A percentile compares a stretch with the other conserved stretches of the same genome.
Conservation (phyloP, 768 basidiomycete species). For the Lactarius hatsudake region DNA sequence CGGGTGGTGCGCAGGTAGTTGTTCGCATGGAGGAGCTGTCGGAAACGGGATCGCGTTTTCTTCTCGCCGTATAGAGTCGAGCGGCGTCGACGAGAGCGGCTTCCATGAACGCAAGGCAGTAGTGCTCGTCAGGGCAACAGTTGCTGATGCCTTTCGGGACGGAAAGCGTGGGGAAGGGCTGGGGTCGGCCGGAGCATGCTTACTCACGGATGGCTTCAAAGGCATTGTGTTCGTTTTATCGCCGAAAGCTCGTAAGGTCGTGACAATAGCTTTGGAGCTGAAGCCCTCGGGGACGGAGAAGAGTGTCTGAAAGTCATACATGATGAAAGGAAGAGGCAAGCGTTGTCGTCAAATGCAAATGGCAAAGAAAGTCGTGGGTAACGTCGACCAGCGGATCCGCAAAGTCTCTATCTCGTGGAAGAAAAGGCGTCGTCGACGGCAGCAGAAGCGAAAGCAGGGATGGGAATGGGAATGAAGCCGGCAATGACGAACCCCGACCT, state of each 20-base stretch:
- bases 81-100: background rate
- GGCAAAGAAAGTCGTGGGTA: slow-evolving; percentile 10
- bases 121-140: slow-evolving; percentile 24
- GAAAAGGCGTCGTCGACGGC: slow-evolving; percentile 9
- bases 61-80: slow-evolving; percentile 2
- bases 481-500: background rate
- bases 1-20: background rate
- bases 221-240: slow-evolving; percentile 20
- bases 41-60: slow-evolving; percentile 18
- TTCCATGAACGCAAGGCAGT: slow-evolving; percentile 20
- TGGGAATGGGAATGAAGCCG: background rate
- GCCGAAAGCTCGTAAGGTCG: slow-evolving; percentile 19
- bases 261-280: slow-evolving; percentile 16
- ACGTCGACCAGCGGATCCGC: slow-evolving; percentile 17
- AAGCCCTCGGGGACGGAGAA: slow-evolving; percentile 17
- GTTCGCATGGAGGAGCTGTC: slow-evolving; percentile 3
- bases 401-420: slow-evolving; percentile 6
- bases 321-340: slow-evolving; percentile 1
- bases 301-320: slow-evolving; percentile 22
- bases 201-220: slow-evolving; percentile 9
- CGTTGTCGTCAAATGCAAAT: slow-evolving; percentile 9
- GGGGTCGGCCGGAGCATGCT: background rate
- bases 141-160: slow-evolving; percentile 22
- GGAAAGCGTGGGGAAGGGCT: slow-evolving; percentile 17
- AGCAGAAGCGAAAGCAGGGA: slow-evolving; percentile 2